These are phyloP conservation scores for Candida ovalis DNA, from an alignment of 805 yeast genomes.

Conservation along the genomic window DNA sequence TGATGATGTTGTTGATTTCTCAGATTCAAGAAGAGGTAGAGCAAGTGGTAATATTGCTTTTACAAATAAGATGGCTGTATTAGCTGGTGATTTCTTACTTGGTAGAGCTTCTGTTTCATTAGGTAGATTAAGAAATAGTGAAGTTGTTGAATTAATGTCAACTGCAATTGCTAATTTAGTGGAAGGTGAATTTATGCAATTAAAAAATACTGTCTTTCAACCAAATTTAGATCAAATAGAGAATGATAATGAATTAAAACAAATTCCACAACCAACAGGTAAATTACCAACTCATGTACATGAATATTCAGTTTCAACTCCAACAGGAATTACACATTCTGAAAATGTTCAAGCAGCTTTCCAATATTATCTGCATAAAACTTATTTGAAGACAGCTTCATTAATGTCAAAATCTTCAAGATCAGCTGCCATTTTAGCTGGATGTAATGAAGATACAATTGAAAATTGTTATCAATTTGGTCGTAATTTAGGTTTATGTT, in stretches of 20 bases:
- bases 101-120: conserved; percentile 97
- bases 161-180: conserved; percentile 95
- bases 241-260: conserved; percentile 42
- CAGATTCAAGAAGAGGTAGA: conserved; percentile 84
- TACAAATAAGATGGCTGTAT: conserved; percentile 94
- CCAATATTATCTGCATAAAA: conserved; percentile 91
- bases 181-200: conserved; percentile 98
- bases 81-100: conserved; percentile 92
- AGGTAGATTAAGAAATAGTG: conserved; percentile 91
- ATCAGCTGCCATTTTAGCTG: conserved; percentile 89
- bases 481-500: conserved; percentile 87
- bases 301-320: conserved; percentile 45
- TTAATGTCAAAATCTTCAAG: conserved; percentile 91
- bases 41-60: conserved; percentile 92
- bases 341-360: conserved; percentile 82
- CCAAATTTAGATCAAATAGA: conserved; percentile 40
- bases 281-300: conserved; percentile 57
- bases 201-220: conserved; percentile 82
- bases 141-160: conserved; percentile 91
- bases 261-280: conserved; percentile 56
- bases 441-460: conserved; percentile 69
- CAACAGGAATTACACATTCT: conserved; percentile 43
- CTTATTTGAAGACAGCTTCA: conserved; percentile 92
- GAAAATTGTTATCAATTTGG: conserved; percentile 91
- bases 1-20: conserved; percentile 93